phyloP scores from a whole-genome alignment of 2,329 filamentous ascomycete species.

The Dichotomopilus funicola region DNA sequence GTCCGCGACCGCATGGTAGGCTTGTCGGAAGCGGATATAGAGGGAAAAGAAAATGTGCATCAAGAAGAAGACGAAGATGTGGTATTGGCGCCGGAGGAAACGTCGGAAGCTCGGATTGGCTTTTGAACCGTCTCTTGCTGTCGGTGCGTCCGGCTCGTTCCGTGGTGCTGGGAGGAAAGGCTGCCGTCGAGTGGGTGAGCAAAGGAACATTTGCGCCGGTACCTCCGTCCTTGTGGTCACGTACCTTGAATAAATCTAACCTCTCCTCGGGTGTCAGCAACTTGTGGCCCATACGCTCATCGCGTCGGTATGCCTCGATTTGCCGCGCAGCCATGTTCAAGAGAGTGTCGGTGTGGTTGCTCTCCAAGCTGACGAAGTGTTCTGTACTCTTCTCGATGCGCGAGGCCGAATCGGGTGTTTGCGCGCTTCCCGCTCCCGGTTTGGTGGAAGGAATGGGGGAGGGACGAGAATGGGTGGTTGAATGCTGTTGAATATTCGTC shows the following conservation, averaged over 20 bases:
- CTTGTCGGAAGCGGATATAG: slow-evolving; percentile 74
- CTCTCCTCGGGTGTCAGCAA: slow-evolving; percentile 38
- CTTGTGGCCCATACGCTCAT: slow-evolving; percentile 38
- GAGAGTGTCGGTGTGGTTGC: neutral
- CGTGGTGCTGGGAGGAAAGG: slow-evolving; percentile 33
- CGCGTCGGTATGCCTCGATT: slow-evolving; percentile 38
- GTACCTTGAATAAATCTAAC: slow-evolving; percentile 40
- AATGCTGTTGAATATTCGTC: no score
- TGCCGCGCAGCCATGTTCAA: slow-evolving; percentile 33
- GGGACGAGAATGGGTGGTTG: no score
- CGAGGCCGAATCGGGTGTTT: no score
- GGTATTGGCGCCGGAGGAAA: slow-evolving; percentile 56
- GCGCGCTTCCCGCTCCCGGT: no score
- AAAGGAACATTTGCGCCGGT: neutral
- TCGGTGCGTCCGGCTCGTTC: slow-evolving; percentile 23
- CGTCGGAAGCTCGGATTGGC: slow-evolving; percentile 52
- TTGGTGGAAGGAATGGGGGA: no score
- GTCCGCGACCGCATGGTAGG: slow-evolving; percentile 71
- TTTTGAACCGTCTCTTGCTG: slow-evolving; percentile 21
- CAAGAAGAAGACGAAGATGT: slow-evolving; percentile 60
- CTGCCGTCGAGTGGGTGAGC: slow-evolving; percentile 7
- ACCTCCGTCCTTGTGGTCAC: slow-evolving; percentile 15
- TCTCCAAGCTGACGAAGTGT: neutral
- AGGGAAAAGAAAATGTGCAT: slow-evolving; percentile 81
- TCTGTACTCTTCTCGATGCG: no score